Base-by-base conservation (phyloP, 2,329 filamentous ascomycete genomes). In the Trichoderma afroharzianum region DNA sequence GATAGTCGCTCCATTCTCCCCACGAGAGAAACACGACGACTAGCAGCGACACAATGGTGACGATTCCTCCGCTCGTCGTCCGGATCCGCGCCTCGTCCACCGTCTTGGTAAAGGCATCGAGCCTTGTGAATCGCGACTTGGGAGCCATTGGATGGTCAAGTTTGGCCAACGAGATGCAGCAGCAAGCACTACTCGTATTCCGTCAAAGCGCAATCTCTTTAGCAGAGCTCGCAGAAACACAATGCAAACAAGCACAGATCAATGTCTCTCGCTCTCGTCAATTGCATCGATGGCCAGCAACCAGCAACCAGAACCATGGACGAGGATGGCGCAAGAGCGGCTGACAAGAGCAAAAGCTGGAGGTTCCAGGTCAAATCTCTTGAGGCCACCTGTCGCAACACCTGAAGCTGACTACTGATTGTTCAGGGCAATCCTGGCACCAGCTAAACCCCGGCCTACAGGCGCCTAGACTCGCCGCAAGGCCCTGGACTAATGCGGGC, bases 81-180 rank as follows among this genome's bases (percentile, higher is more conserved):
- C 97, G 92, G 80, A 99, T 90, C 77, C 96, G 90, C 76, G 97
- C 96, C 90, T 99, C 96, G 82, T 99, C 96, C 77, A 99, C 96
- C 14, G 96, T 99, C 85, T 99, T 99, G 66, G 95, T 97, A 82
- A 99, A 99, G 87, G 96, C 96, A 83, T 99, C 96, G 75, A 99
- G 93, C 88, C 92, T 92, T 72, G 93, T 97, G 81, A 99, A 98
- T 82, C 96, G 91, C 77, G 94, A 97, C 86, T 97, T 97, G 79
- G 91, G 85, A 75, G 95, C 87, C 96, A 98, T 98, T 98, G 63
- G 28, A 30, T 15, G 33, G 75, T 24, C 58, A 61, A 53, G 14
- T 28, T 21, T 30, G 33, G 26, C 28, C 55, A 50, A 21, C 66
- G 8, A 62, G 39, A 32, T 33, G 66, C 57, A 62, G 63, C 18